phyloP scores from a whole-genome alignment of 176 grass and related monocot genomes.

The barley (Hordeum vulgare) region MorexV3_pseudomolecules_assembly NC_058524.1:567396424-567396923 shows the following conservation, averaged over 20 bases:
- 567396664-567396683: not conserved
- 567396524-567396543: not conserved
- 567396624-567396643: constrained; percentile 14
- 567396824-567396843: constrained; percentile 43
- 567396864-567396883: constrained; percentile 95
- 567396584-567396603: not conserved
- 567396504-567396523: not conserved
- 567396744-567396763: not conserved
- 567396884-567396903: constrained; percentile 71
- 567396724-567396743: not conserved
- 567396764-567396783: not conserved
- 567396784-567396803: not conserved
- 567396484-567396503: constrained; percentile 16
- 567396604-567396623: constrained; percentile 20
- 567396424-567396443: constrained; percentile 17
- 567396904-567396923: constrained; percentile 51
- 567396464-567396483: too few species aligned
- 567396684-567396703: not conserved
- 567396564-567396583: not conserved
- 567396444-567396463: constrained; percentile 3
- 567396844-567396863: constrained; percentile 75
- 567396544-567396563: constrained; percentile 20
- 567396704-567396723: not conserved
- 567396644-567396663: constrained; percentile 6
- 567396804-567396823: not conserved